These are phyloP conservation scores for Blastomyces emzantsi DNA, from an alignment of 2,329 filamentous ascomycete genomes.

Conservation along the genomic window DNA sequence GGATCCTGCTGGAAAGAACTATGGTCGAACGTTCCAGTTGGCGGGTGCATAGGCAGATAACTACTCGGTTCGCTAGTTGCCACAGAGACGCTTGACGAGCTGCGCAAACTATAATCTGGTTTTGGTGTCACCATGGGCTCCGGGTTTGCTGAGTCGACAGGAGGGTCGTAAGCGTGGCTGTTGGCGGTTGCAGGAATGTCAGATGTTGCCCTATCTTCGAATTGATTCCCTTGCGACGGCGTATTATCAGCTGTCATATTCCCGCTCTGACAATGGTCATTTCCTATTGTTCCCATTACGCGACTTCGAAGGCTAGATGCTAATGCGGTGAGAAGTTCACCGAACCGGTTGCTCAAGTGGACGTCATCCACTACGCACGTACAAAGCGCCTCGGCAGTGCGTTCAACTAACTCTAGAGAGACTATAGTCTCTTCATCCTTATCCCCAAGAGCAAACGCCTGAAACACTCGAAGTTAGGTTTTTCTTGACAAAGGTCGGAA, in stretches of 20 bases:
- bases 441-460: slow-evolving; percentile 48
- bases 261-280: slow-evolving; percentile 12
- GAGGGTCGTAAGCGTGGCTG: not conserved
- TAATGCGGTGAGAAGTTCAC: slow-evolving; percentile 17
- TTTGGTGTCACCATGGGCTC: slow-evolving; percentile 3
- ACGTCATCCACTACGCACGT: slow-evolving; percentile 51
- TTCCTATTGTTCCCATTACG: slow-evolving; percentile 12
- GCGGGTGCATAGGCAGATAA: slow-evolving; percentile 8
- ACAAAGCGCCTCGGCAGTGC: slow-evolving; percentile 44
- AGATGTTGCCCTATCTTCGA: slow-evolving; percentile 1
- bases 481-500: not conserved
- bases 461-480: slow-evolving; percentile 11
- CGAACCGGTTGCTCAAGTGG: slow-evolving; percentile 58
- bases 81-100: not conserved
- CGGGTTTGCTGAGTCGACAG: not conserved
- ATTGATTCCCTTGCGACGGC: slow-evolving; percentile 11
- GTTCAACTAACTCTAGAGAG: slow-evolving; percentile 43
- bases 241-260: slow-evolving; percentile 14
- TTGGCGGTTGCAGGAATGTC: not conserved
- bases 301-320: slow-evolving; percentile 16
- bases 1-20: slow-evolving; percentile 16
- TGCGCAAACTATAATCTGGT: not conserved
- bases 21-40: slow-evolving; percentile 10
- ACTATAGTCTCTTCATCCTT: slow-evolving; percentile 46
- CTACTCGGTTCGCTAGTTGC: not conserved